Conservation (phyloP, 441 rosid genomes). For the Hura crepitans region DNA sequence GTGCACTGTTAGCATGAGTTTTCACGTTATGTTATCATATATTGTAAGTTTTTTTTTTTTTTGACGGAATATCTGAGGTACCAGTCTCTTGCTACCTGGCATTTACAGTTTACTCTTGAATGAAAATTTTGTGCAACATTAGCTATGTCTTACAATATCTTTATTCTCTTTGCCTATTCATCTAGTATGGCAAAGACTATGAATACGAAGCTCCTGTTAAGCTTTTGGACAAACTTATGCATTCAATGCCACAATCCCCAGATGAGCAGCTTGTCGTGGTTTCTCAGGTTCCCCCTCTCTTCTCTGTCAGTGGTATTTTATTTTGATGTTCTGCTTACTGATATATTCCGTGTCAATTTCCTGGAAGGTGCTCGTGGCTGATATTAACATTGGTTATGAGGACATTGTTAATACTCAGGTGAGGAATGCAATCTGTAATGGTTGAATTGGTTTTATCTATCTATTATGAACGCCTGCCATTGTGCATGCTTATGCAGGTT, state of each 20-base stretch:
- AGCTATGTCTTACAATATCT: not conserved
- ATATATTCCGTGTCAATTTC: slow-evolving; percentile 11
- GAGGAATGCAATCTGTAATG: slow-evolving; percentile 14
- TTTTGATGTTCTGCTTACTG: slow-evolving; percentile 7
- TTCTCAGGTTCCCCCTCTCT: slow-evolving; percentile 58
- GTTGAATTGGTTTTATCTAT: slow-evolving; percentile 5
- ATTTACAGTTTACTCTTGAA: not conserved
- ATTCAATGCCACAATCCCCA: slow-evolving; percentile 71
- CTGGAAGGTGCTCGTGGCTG: slow-evolving; percentile 88
- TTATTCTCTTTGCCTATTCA: slow-evolving; percentile 10
- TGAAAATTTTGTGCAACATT: not conserved
- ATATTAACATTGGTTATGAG: slow-evolving; percentile 88
- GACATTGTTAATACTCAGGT: slow-evolving; percentile 94
- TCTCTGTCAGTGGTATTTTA: not conserved
- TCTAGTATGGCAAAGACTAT: slow-evolving; percentile 90
- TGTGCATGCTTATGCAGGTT: slow-evolving; percentile 41
- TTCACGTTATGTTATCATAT: not conserved
- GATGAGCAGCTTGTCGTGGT: slow-evolving; percentile 93
- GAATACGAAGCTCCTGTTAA: slow-evolving; percentile 92
- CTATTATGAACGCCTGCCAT: slow-evolving; percentile 1
- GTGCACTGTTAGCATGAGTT: not conserved
- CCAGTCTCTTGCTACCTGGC: not conserved
- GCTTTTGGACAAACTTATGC: slow-evolving; percentile 78
- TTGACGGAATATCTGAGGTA: slow-evolving; percentile 6
- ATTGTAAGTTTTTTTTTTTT: not conserved